Evolutionary conservation across 176 grass and related monocot species (phyloP).

Genomic region (Cenchrus purpureus): DNA sequence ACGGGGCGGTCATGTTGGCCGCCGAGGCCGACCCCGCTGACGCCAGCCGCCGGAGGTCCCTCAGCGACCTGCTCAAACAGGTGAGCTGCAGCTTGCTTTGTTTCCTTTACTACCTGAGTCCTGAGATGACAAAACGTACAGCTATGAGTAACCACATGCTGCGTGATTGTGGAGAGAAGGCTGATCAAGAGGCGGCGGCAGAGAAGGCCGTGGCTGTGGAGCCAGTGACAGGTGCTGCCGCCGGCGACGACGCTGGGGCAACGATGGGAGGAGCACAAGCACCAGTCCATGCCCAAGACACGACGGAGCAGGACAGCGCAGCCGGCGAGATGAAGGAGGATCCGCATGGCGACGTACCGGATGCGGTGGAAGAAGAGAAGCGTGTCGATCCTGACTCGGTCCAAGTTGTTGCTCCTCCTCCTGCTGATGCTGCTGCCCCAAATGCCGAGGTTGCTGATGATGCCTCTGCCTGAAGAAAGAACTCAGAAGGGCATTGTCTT

Average conservation of each 20-base stretch:
- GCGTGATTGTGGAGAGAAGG: background rate
- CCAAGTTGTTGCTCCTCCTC: background rate
- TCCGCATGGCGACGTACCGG: background rate
- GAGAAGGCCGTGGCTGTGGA: background rate
- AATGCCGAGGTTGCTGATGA: background rate
- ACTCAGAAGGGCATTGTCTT: background rate
- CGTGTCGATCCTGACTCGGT: background rate
- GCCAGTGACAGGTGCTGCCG: background rate
- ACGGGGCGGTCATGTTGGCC: background rate
- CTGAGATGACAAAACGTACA: background rate
- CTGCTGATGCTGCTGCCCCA: background rate
- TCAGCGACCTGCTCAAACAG: slow-evolving; percentile 56
- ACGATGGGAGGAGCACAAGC: background rate
- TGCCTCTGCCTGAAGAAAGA: background rate
- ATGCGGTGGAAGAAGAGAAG: slow-evolving; percentile 1
- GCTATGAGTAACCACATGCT: background rate
- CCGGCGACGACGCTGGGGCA: background rate
- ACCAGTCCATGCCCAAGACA: background rate
- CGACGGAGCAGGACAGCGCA: background rate
- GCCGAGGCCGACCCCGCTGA: slow-evolving; percentile 37
- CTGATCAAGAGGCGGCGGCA: background rate
- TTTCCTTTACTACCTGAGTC: background rate
- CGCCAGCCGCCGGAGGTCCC: slow-evolving; percentile 50
- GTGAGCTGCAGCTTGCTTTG: background rate
- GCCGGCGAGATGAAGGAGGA: background rate